Percentiles rank a stretch among this genome's conserved stretches.
Conservation (phyloP, 2,329 filamentous ascomycete genomes). For the Drechslerella dactyloides region DNA sequence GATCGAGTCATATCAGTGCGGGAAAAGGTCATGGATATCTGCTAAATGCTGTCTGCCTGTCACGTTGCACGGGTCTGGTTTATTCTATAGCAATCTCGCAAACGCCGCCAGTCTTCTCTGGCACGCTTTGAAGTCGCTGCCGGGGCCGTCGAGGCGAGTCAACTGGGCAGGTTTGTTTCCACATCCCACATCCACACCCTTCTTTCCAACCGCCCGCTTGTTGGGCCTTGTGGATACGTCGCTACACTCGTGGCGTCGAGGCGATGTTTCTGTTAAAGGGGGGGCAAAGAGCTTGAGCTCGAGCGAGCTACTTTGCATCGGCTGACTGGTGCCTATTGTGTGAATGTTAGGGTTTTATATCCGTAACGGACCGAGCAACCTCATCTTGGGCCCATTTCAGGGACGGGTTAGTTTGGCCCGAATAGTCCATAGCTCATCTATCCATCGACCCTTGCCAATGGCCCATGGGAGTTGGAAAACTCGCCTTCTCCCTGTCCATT, state of each 20-base stretch:
- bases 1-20: not conserved
- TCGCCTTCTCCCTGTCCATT: conserved; percentile 1
- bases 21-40: no score
- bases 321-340: conserved; percentile 11
- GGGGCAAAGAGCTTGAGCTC: not conserved
- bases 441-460: not conserved
- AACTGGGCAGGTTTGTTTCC: conserved; percentile 73
- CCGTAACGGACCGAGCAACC: conserved; percentile 64
- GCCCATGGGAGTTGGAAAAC: no score
- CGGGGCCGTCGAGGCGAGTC: conserved; percentile 69
- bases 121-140: conserved; percentile 78
- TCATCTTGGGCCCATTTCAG: conserved; percentile 80
- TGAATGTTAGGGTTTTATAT: conserved; percentile 72
- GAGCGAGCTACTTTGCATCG: no score
- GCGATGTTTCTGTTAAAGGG: not conserved
- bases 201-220: conserved; percentile 5
- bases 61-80: not conserved
- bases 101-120: conserved; percentile 78
- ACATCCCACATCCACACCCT: conserved; percentile 5
- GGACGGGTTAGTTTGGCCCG: conserved; percentile 65
- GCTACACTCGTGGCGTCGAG: not conserved
- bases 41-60: no score
- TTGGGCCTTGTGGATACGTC: conserved; percentile 8
- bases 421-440: not conserved
- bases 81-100: conserved; percentile 69